Conservation (phyloP, 208 protist species). For the Trypanosoma grayi region DNA sequence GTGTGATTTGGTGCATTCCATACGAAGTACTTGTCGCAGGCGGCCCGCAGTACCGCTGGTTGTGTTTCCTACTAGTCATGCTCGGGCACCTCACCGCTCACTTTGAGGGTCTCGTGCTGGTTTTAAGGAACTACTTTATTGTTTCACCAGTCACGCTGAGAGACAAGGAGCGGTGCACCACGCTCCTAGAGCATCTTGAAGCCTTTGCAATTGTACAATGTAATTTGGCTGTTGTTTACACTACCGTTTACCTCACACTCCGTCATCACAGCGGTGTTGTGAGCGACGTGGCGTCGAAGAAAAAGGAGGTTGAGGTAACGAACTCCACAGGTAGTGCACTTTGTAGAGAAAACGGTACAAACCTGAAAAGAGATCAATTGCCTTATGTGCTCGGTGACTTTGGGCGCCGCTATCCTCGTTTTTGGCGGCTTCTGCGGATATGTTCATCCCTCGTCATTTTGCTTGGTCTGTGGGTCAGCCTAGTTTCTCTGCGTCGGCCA, state of each 20-base stretch:
- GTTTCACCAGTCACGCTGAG: constrained; percentile 29
- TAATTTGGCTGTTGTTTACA: constrained; percentile 30
- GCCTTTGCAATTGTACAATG: constrained; percentile 39
- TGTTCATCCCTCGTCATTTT: constrained; percentile 17
- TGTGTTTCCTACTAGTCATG: constrained; percentile 23
- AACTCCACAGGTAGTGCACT: neutral
- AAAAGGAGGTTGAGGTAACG: neutral
- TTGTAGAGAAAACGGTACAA: neutral
- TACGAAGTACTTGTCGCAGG: constrained; percentile 5
- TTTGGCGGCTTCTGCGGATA: constrained; percentile 2
- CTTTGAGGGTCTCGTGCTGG: constrained; percentile 61
- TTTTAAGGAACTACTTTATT: constrained; percentile 60
- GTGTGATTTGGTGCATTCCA: constrained; percentile 41
- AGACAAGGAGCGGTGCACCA: constrained; percentile 49
- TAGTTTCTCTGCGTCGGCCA: constrained; percentile 55
- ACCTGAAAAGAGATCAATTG: neutral
- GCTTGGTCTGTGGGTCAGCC: constrained; percentile 33
- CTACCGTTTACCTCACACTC: constrained; percentile 34
- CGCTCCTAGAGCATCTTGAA: constrained; percentile 30
- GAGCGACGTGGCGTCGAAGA: constrained; percentile 3
- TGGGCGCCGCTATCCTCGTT: constrained; percentile 22
- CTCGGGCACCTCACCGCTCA: constrained; percentile 42
- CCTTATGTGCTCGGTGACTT: constrained; percentile 47
- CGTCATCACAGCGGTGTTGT: constrained; percentile 23
- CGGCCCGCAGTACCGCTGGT: constrained; percentile 36